Conservation (phyloP, 169 alveolate species). For the Plasmodium inui region DNA sequence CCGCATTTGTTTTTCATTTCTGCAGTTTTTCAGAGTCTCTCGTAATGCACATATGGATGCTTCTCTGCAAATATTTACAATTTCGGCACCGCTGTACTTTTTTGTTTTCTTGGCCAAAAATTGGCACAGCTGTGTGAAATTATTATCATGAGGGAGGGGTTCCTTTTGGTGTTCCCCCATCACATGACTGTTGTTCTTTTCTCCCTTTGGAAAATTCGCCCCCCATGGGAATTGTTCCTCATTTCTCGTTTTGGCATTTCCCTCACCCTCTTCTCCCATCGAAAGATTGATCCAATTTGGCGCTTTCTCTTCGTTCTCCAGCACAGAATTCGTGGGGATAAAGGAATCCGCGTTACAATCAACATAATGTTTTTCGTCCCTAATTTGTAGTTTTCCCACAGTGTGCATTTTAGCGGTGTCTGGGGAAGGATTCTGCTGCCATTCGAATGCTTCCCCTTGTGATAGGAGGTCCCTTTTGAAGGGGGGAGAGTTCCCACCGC, state of each 20-base stretch:
- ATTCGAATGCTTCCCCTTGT: neutral
- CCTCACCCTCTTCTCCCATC: neutral
- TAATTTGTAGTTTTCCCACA: neutral
- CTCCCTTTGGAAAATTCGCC: neutral
- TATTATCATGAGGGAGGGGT: constrained; percentile 84
- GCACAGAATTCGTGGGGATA: neutral
- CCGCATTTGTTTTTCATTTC: neutral
- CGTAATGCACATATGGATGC: constrained; percentile 88
- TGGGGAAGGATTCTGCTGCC: neutral
- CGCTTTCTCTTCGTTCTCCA: neutral
- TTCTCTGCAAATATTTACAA: constrained; percentile 92
- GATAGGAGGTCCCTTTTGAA: neutral
- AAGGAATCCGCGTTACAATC: constrained; percentile 8
- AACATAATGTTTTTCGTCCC: constrained; percentile 13
- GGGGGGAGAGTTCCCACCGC: neutral
- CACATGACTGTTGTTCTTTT: neutral
- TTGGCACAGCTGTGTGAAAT: constrained; percentile 84
- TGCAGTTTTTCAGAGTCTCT: constrained; percentile 66
- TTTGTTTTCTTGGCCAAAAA: constrained; percentile 93
- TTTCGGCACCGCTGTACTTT: constrained; percentile 97
- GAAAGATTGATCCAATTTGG: neutral
- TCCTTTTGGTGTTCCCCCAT: constrained; percentile 32
- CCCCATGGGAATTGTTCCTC: neutral
- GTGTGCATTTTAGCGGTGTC: neutral
- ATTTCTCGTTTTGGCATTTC: neutral